Percentiles rank a stretch among this genome's conserved stretches.
These are phyloP conservation scores for Solanum lignicaule DNA, from an alignment of 257 asterid species.

Conservation along the genomic window DNA sequence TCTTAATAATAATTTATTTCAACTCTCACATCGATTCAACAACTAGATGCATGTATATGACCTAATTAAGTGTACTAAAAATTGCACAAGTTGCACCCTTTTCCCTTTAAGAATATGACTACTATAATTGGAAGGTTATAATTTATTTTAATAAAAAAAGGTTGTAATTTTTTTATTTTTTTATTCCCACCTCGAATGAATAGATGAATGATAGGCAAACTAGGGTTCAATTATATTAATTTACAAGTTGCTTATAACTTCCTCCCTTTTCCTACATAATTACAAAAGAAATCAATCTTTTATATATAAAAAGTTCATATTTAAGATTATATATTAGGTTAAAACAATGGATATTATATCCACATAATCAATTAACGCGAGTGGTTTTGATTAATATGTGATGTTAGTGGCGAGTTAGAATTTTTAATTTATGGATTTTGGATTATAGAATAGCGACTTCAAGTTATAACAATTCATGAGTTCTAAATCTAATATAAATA, in stretches of 20 bases:
- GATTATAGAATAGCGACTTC: neutral
- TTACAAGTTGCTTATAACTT: neutral
- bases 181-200: neutral
- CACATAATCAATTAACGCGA: neutral
- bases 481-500: neutral
- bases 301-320: neutral
- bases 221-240: neutral
- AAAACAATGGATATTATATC: neutral
- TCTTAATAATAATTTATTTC: neutral
- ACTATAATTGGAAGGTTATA: neutral
- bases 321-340: neutral
- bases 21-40: neutral
- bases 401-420: neutral
- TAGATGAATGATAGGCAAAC: neutral
- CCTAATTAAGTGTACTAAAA: neutral
- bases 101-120: neutral
- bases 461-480: neutral
- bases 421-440: neutral
- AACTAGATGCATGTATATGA: neutral
- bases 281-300: neutral
- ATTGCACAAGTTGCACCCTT: neutral
- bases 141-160: neutral
- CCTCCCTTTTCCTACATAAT: neutral
- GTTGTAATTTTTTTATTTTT: neutral
- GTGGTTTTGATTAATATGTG: neutral